Base-by-base conservation (phyloP, 1,284 basidiomycete species). In the Acaromyces ingoldii region DNA sequence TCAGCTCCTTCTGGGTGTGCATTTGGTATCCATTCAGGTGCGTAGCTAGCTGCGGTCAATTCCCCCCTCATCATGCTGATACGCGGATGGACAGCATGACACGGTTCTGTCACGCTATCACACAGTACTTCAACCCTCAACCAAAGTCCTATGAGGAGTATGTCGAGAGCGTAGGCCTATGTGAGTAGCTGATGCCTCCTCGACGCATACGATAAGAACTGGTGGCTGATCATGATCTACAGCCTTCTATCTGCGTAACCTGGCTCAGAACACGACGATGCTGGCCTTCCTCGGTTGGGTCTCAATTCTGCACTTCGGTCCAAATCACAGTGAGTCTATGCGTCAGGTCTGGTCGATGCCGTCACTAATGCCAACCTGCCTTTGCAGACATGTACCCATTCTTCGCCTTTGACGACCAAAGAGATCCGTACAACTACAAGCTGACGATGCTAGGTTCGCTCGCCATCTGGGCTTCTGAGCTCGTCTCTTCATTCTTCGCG, bases 241-340 rank as follows among this genome's bases (percentile, higher is more conserved):
- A 52, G 75, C 75, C 11, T 79, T 82, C 48, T 82, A 81, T 62
- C 74, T 81, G 26, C 71, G 81, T n/a, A 79, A 81, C 38, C 59
- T 82, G 22, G 80, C 81, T n/a, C 81, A 82, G 61, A 81, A 81
- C 56, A 78, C 79, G 3, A 81, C 80, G 4, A 81, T 77, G 76
- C 56, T 74, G 2, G 69, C 65, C 1, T 70, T 79, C 67, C 65
- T 80, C 1, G 77, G 77, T n/a, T 79, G 77, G 80, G 78, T 80
- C 15, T 70, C 67, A 30, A 63, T 75, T 25, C 69, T 82, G 1
- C 81, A 82, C 60, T 81, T 81, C 58, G 81, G 81, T 0, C 76
- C 78, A 1, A 82, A 82, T 49, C 69, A 72, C 31, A 48, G 53
- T 55, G 51, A 55, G 53, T 45, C 11, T 2, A 19, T 42, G 2